phyloP scores from a whole-genome alignment of 2,329 filamentous ascomycete genomes.

The Lasiodiplodia sp. region DNA sequence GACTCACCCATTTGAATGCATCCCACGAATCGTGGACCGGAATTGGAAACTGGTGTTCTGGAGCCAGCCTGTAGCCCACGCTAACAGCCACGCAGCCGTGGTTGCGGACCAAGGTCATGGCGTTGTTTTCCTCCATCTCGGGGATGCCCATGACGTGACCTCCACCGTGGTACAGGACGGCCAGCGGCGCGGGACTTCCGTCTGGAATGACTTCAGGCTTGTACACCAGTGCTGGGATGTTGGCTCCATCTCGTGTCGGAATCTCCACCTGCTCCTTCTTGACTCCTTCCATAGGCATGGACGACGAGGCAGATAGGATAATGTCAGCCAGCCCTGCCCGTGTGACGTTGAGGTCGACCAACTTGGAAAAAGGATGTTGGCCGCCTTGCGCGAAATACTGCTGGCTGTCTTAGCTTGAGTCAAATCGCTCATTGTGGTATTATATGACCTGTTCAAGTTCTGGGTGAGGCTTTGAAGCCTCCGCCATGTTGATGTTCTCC shows the following conservation, averaged over 20 bases:
- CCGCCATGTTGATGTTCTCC: background rate
- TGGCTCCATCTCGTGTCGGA: background rate
- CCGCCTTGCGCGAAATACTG: slow-evolving; percentile 6
- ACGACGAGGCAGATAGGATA: background rate
- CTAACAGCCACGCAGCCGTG: slow-evolving; percentile 66
- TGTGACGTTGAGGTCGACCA: background rate
- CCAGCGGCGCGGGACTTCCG: slow-evolving; percentile 30
- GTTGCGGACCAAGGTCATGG: slow-evolving; percentile 51
- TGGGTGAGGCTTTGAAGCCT: background rate
- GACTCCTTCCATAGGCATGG: background rate
- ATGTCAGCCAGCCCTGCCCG: background rate
- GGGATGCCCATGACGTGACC: slow-evolving; percentile 33
- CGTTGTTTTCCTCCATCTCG: slow-evolving; percentile 29
- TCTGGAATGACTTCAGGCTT: background rate
- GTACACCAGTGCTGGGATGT: background rate
- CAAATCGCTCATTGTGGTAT: background rate
- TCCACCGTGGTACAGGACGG: slow-evolving; percentile 36
- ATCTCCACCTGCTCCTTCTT: slow-evolving; percentile 3
- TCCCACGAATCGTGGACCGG: slow-evolving; percentile 63
- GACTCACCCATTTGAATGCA: slow-evolving; percentile 33
- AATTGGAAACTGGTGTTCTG: slow-evolving; percentile 67
- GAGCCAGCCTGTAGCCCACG: slow-evolving; percentile 67
- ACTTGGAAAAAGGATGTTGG: background rate
- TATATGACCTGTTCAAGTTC: background rate
- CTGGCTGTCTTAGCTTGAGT: background rate